Conservation (phyloP, 148 eudicot genomes). For the Selenicereus undatus region DNA sequence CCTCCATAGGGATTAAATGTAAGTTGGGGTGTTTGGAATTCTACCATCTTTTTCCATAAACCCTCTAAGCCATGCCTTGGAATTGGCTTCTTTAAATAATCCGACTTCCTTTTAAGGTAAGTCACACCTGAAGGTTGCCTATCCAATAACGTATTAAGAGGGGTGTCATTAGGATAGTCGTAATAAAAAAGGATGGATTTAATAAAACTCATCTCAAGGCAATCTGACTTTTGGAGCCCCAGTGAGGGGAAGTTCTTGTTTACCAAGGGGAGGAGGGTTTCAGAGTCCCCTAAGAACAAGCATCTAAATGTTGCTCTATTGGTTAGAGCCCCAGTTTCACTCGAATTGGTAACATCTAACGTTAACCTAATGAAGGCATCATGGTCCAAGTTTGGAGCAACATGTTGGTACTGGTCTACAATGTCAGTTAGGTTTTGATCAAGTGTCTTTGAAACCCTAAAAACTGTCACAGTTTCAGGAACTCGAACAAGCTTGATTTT, state of each 20-base stretch:
- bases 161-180: background rate
- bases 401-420: slow-evolving; percentile 9
- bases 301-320: background rate
- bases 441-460: background rate
- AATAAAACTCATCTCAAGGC: slow-evolving; percentile 7
- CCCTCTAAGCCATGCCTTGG: background rate
- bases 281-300: slow-evolving; percentile 1
- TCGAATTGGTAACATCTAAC: background rate
- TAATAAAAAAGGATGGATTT: background rate
- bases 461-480: slow-evolving; percentile 3
- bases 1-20: slow-evolving; percentile 10
- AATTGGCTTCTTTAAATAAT: background rate
- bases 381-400: slow-evolving; percentile 11
- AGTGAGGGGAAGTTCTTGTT: background rate
- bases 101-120: slow-evolving; percentile 11
- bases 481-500: slow-evolving; percentile 3
- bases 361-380: slow-evolving; percentile 1
- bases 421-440: slow-evolving; percentile 5
- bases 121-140: slow-evolving; percentile 2
- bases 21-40: background rate
- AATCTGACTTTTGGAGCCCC: slow-evolving; percentile 2
- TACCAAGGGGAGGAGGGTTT: background rate
- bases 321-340: background rate
- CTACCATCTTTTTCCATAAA: slow-evolving; percentile 10
- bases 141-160: background rate